Evolutionary conservation across 331 rosid species (phyloP), one percentile per base, ranked within the genome.

Genomic region (Acacia pycnantha): DNA sequence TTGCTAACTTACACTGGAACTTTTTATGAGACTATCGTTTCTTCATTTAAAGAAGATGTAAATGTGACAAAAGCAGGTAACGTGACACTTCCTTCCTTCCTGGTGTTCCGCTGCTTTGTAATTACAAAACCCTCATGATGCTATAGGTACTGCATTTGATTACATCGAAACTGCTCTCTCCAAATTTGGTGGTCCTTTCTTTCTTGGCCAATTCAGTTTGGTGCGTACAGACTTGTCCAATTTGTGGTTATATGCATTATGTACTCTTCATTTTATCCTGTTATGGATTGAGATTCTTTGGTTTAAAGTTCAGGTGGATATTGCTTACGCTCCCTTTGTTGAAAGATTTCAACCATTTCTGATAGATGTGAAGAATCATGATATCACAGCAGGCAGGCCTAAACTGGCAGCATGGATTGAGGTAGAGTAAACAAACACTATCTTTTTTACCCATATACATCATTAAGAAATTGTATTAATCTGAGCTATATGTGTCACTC

Each of bases 191-290:
- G 97, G 94, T 68, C 93, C 97, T 12, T 92, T 94, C 92, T 89
- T 94, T 82, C 97, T 92, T 24, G 97, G 97, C 77, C 91, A 87
- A 70, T 88, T 91, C 76, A 90, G 98, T 82, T 83, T 90, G 88
- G 98, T 94, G 86, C 77, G 88, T 67, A 66, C 66, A 3, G 29
- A 13, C 64, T 64, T 71, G 24, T n/a, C 33, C 46, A 70, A 70
- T 64, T 79, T 14, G 4, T 69, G 68, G 67, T 70, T 12, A 53
- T 51, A 37, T 78, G 64, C 75, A 35, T 11, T 14, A 31, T 79
- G 59, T 21, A 33, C 1, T 53, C 53, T 21, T 51, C 58, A 72
- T 79, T 67, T 62, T 37, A 76, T 19, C 48, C 48, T 53, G 31
- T 33, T 51, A 31, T n/a, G 47, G 44, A 72, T 13, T 72, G 62